Evolutionary conservation across 2,329 filamentous ascomycete species (phyloP).

Genomic region (Mycosphaerelloides madeirae): DNA sequence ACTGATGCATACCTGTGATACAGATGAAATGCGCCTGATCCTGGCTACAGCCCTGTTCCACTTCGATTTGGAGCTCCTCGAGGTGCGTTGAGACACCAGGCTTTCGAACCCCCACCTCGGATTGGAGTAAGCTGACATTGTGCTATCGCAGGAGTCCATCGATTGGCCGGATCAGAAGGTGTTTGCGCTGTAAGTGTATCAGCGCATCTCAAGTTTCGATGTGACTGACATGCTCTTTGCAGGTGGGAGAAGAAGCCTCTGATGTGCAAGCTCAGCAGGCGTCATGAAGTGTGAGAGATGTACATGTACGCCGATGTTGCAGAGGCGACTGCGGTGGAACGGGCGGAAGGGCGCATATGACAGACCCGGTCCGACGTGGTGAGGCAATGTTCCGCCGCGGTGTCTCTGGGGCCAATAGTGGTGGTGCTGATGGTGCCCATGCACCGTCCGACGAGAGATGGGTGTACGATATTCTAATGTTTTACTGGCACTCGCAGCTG

Average conservation of each 20-base stretch:
- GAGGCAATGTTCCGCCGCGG: no score
- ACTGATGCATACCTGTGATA: no score
- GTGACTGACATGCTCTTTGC: background rate
- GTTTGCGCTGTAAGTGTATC: constrained; percentile 19
- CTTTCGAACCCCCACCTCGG: no score
- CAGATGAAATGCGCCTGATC: constrained; percentile 24
- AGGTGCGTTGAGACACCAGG: background rate
- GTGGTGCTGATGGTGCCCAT: no score
- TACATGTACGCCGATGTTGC: background rate
- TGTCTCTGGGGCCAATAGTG: no score
- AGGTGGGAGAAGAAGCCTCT: constrained; percentile 12
- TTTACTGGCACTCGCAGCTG: no score
- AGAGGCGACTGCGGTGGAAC: background rate
- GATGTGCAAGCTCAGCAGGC: constrained; percentile 2
- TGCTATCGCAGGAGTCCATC: constrained; percentile 13
- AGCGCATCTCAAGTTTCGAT: background rate
- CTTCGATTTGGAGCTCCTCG: constrained; percentile 17
- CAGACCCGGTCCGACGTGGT: background rate
- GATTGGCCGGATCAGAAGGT: constrained; percentile 32
- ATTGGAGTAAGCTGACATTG: no score
- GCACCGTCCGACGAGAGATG: no score
- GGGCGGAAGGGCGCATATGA: background rate
- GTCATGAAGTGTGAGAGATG: background rate
- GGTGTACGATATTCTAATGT: no score
- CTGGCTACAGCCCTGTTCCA: constrained; percentile 8